A percentile compares a stretch with the other conserved stretches of the same genome.
Conservation (phyloP, 2,329 filamentous ascomycete species). For the Coleophoma cylindrospora region DNA sequence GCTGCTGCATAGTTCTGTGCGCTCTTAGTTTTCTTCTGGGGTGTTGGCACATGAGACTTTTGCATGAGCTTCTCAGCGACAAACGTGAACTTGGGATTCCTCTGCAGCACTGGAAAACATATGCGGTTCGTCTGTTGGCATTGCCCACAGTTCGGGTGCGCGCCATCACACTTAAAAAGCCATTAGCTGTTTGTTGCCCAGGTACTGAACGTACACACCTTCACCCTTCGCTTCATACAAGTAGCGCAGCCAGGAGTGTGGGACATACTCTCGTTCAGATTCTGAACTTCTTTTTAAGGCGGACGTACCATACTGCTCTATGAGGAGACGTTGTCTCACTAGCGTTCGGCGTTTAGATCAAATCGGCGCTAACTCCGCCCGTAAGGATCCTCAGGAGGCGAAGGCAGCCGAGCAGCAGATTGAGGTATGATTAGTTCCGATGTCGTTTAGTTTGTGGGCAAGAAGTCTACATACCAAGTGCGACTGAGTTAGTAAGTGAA, state of each 20-base stretch:
- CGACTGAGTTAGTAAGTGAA: too few relatives aligned
- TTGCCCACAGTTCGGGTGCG: conserved; percentile 4
- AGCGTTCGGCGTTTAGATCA: neutral
- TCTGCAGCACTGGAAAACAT: conserved; percentile 1
- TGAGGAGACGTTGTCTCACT: neutral
- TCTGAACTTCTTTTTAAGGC: too few relatives aligned
- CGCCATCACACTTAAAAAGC: conserved; percentile 5
- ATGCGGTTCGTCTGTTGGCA: conserved; percentile 7
- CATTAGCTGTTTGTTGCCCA: neutral
- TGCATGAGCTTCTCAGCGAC: conserved; percentile 1
- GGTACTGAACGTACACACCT: neutral
- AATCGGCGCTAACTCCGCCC: neutral
- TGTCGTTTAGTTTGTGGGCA: too few relatives aligned
- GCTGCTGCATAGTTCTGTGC: conserved; percentile 3
- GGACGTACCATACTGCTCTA: neutral
- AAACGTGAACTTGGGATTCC: conserved; percentile 1
- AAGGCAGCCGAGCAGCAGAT: too few relatives aligned
- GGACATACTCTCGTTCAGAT: neutral
- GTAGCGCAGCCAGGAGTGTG: conserved; percentile 6
- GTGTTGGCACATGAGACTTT: conserved; percentile 5
- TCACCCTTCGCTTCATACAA: conserved; percentile 6
- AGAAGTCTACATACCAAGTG: too few relatives aligned
- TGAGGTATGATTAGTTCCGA: too few relatives aligned
- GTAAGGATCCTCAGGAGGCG: too few relatives aligned
- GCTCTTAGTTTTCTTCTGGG: conserved; percentile 5